A percentile compares a stretch with the other conserved stretches of the same genome.
Evolutionary conservation across 1,284 basidiomycete genomes (phyloP).

Genomic region (Golubevia pallescens): DNA sequence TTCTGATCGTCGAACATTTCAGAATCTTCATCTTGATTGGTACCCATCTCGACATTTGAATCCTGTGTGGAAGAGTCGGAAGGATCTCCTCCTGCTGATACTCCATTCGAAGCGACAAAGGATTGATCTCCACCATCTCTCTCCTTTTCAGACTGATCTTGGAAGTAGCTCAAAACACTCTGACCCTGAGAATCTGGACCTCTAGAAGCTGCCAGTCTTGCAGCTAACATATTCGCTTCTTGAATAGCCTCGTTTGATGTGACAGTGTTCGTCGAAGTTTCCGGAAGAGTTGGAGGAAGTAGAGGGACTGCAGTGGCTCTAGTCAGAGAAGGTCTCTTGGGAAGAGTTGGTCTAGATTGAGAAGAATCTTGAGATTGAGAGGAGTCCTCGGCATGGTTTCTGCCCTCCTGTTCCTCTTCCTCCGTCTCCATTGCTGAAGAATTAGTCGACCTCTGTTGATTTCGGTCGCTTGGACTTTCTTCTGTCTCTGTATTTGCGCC

Average conservation of each 20-base stretch:
- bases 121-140: not conserved
- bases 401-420: slow-evolving; percentile 8
- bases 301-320: slow-evolving; percentile 29
- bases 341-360: slow-evolving; percentile 17
- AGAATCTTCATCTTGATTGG: not conserved
- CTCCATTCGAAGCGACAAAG: no score
- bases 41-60: slow-evolving; percentile 16
- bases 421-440: not conserved
- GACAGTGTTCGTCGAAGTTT: not conserved
- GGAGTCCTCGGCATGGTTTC: slow-evolving; percentile 2
- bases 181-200: slow-evolving; percentile 17
- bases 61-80: slow-evolving; percentile 15
- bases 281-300: slow-evolving; percentile 13
- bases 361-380: not conserved
- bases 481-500: not conserved
- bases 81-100: no score
- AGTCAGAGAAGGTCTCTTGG: slow-evolving; percentile 44
- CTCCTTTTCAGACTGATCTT: slow-evolving; percentile 14
- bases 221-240: slow-evolving; percentile 20
- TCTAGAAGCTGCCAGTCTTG: slow-evolving; percentile 25
- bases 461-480: slow-evolving; percentile 1
- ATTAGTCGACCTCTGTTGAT: not conserved
- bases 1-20: not conserved
- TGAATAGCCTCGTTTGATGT: not conserved
- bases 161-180: slow-evolving; percentile 34